Base-by-base conservation (phyloP, 1,284 basidiomycete species). In the Papiliotrema nemorosa region DNA sequence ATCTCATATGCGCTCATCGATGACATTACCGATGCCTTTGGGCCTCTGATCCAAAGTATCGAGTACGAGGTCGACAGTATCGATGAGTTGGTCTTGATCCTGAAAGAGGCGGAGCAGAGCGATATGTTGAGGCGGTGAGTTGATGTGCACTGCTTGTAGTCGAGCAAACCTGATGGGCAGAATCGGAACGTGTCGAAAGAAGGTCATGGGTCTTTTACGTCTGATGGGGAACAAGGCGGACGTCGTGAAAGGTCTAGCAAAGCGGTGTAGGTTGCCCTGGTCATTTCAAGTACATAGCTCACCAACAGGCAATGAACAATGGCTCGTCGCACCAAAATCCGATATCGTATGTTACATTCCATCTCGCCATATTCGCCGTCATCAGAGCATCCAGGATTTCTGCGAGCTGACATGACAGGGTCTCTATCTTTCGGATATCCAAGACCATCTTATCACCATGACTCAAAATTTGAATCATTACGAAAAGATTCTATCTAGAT, bases 211-310 rank as follows among this genome's bases (percentile, higher is more conserved):
- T 26, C 77, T 99, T 34, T 75, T 99, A 45, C 70, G 81, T 5
- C 77, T 98, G 47, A 97, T 99, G 94, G 96, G 96, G 34, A 97
- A 96, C 77, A 99, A 99, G 79, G 96, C 96, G 41, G 96, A 99
- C 70, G 96, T 99, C 55, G 96, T 99, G 57, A 99, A 98, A 72
- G 96, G 96, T 16, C 78, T 99, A 33, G 93, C 94, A 27, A 99
- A 99, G 77, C 81, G 94, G 58, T 94, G 71, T 63, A 38, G 52
- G 58, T 51, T 49, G 29, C 54, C 13, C 9, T 21, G 20, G 25
- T 24, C 14, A 12, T 5, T 5, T 33, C 24, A 37, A 26, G 27
- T n/a, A 42, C 24, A 20, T 10, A 14, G 29, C 21, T 36, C 45
- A 22, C 41, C 25, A 20, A n/a, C 35, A 64, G 65, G 93, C 70